Evolutionary conservation across 176 grass and related monocot genomes (phyloP), one percentile per base, ranked within the genome.

Genomic region (Ampelocalamus luodianensis): DNA sequence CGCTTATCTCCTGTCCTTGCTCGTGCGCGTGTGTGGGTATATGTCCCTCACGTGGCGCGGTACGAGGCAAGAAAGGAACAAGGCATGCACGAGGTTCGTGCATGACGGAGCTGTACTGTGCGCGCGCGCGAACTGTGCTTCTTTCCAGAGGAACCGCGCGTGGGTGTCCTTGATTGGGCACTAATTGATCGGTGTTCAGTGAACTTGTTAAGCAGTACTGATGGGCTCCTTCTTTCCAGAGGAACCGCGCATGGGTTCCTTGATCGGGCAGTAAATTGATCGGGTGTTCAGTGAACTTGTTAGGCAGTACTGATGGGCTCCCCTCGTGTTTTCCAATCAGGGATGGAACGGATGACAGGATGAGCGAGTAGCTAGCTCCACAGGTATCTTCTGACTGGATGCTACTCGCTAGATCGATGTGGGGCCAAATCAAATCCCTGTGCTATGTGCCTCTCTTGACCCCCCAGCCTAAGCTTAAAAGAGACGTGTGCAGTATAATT

Each of bases 241-340:
- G 42, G 43, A 40, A 59, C 66, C 38, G 40, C 9, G 42, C 42
- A 37, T 63, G 64, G 3, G 39, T 14, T 26, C 58, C 11, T 7
- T 82, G 78, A 81, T 70, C 49, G 86, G n/a, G 15, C n/a, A 1
- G 48, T 32, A 37, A 69, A n/a, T 83, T 40, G 20, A 54, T 44
- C 9, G 42, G 9, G n/a, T 39, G 60, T 15, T 13, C 37, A 6
- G 48, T 39, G 38, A 39, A 39, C 38, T 39, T 39, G 38, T 6
- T 39, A 39, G 6, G 38, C 38, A 39, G 38, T 6, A 6, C 6
- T 15, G 43, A 68, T 15, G 46, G 65, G 0, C 5, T 39, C 38
- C 29, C 5, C 79, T 5, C 18, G n/a, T 18, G 4, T 45, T 64
- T 50, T n/a, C 24, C 42, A 24, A 4, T 6, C 76, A 22, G 84